Conservation (phyloP, 306 rosid species). For the Ormosia semicastrata region DNA sequence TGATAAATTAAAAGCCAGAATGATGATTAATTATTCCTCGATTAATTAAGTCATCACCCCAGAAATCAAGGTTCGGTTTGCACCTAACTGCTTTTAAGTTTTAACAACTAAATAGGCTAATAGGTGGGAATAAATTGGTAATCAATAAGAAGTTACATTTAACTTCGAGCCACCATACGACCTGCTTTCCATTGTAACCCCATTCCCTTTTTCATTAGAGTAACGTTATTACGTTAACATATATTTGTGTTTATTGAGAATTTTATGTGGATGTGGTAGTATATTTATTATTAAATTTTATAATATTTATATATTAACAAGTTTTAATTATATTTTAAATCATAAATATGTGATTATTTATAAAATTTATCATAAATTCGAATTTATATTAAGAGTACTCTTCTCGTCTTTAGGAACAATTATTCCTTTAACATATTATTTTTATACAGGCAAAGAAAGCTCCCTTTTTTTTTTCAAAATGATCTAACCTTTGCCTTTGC, state of each 20-base stretch:
- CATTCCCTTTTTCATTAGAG: too few relatives aligned
- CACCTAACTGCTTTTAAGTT: conserved; percentile 10
- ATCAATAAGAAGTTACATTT: background rate
- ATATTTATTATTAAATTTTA: too few relatives aligned
- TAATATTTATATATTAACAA: too few relatives aligned
- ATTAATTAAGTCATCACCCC: conserved; percentile 37
- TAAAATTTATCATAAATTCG: too few relatives aligned
- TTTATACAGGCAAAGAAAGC: background rate
- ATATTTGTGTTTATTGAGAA: too few relatives aligned
- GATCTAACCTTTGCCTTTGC: background rate
- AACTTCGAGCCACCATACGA: background rate
- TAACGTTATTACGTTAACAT: too few relatives aligned
- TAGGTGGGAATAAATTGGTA: conserved; percentile 28
- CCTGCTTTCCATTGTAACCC: background rate
- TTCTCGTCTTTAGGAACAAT: too few relatives aligned
- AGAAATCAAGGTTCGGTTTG: conserved; percentile 54
- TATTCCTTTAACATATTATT: too few relatives aligned
- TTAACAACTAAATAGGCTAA: conserved; percentile 28
- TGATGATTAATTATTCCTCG: conserved; percentile 26
- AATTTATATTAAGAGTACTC: too few relatives aligned
- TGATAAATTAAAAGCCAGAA: conserved; percentile 32
- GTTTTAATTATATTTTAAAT: too few relatives aligned
- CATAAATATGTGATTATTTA: too few relatives aligned
- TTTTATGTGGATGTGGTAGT: too few relatives aligned
- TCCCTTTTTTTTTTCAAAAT: background rate